Evolutionary conservation across 495 filamentous ascomycete species (phyloP).

Genomic region (Thermothielavioides terrestris): DNA sequence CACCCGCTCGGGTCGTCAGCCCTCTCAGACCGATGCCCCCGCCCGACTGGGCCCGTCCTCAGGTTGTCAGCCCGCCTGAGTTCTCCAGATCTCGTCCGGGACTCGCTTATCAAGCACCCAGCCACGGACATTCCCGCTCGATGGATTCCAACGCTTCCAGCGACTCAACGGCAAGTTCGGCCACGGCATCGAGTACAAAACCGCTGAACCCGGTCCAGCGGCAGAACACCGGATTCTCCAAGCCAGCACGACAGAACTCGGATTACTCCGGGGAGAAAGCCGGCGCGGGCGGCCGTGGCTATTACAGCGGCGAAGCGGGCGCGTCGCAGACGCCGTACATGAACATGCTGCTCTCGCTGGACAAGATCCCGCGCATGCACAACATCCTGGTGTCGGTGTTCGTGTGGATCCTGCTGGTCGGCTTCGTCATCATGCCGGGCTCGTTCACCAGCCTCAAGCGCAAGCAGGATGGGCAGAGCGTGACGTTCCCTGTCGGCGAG

Average conservation of each 20-base stretch:
- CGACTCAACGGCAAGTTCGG: slow-evolving; percentile 1
- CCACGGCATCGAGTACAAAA: neutral
- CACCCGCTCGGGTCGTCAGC: neutral
- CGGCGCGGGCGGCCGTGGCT: neutral
- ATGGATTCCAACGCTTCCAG: slow-evolving; percentile 4
- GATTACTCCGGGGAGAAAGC: neutral
- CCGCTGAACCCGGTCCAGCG: neutral
- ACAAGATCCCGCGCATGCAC: slow-evolving; percentile 29
- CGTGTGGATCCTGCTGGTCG: slow-evolving; percentile 32
- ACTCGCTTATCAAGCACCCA: neutral
- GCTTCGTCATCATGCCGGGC: slow-evolving; percentile 36
- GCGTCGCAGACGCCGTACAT: slow-evolving; percentile 29
- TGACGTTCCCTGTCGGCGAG: slow-evolving; percentile 2
- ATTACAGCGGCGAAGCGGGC: neutral
- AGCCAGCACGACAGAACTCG: neutral
- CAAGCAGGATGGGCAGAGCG: neutral
- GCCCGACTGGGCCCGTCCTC: neutral
- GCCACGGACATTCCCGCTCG: slow-evolving; percentile 4
- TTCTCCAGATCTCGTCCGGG: neutral
- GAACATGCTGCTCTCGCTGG: slow-evolving; percentile 30
- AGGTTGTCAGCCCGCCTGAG: neutral
- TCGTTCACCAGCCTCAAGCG: slow-evolving; percentile 25
- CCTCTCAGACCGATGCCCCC: neutral
- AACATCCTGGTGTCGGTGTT: slow-evolving; percentile 28
- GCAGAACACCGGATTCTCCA: slow-evolving; percentile 1